Percentiles rank a stretch among this genome's conserved stretches.
Evolutionary conservation across 1,284 basidiomycete species (phyloP).

Genomic region (Trichosporon faecale): DNA sequence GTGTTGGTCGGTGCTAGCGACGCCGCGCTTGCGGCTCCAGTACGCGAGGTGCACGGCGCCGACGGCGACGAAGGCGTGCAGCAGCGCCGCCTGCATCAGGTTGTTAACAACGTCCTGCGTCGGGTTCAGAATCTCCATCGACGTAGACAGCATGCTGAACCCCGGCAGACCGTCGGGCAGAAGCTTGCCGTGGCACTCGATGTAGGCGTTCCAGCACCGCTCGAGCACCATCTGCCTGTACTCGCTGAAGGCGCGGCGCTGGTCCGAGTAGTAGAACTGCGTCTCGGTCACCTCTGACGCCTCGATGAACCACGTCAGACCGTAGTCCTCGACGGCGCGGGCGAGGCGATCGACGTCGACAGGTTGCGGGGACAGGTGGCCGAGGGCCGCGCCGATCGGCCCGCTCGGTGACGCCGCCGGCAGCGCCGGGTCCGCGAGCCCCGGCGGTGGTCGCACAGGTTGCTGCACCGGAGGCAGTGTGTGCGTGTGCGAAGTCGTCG

Average conservation of each 20-base stretch:
- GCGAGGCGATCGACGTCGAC: conserved; percentile 7
- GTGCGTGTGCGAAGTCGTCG: neutral
- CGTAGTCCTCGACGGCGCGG: conserved; percentile 11
- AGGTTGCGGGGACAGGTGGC: neutral
- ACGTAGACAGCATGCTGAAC: conserved; percentile 6
- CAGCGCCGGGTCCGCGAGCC: neutral
- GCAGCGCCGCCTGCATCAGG: conserved; percentile 16
- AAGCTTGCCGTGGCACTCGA: conserved; percentile 19
- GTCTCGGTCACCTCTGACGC: conserved; percentile 17
- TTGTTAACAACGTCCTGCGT: conserved; percentile 1
- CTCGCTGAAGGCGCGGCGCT: conserved; percentile 16
- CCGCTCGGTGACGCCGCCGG: neutral
- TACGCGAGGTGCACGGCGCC: conserved; percentile 19
- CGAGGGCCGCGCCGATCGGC: neutral
- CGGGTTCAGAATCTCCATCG: neutral
- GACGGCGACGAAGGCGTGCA: conserved; percentile 16
- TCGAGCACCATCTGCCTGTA: conserved; percentile 16
- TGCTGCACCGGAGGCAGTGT: neutral
- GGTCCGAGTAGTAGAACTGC: conserved; percentile 17
- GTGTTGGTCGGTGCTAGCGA: conserved; percentile 14
- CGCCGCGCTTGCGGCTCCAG: conserved; percentile 15
- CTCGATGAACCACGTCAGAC: conserved; percentile 23
- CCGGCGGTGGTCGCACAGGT: neutral
- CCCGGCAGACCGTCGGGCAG: conserved; percentile 2
- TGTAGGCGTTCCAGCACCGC: conserved; percentile 20